Evolutionary conservation across 148 eudicot genomes (phyloP), one percentile per base, ranked within the genome.

Genomic region (Vaccinium corymbosum): DNA sequence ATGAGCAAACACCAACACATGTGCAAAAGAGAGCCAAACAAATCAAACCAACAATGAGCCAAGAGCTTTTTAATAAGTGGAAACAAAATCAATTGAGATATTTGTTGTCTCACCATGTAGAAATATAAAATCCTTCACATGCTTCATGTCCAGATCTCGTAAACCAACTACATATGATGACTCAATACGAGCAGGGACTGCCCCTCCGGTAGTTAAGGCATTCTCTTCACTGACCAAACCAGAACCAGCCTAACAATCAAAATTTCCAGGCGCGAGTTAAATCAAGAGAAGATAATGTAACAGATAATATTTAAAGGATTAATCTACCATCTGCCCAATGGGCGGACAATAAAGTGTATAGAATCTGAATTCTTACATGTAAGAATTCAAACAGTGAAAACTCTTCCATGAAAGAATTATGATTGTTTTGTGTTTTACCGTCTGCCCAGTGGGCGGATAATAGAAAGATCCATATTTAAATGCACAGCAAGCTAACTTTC

Each of bases 51-150:
- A 52, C 56, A 75, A n/a, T 76, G 55, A 76, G 3, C 55, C 32
- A 76, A n/a, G 56, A 11, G 56, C 10, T 20, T 12, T 27, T 48
- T 76, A 46, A 19, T 22, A 25, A 25, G 13, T 6, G 20, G 46
- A 80, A 80, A 46, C 51, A 57, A 57, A 80, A 59, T 32, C 49
- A 38, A 80, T 59, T 80, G 74, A 62, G 29, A 10, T 71, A 80
- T 76, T 73, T 55, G 59, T 53, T 27, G 83, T 62, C 97, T 91
- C 85, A 96, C 99, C 99, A 81, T 96, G 93, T 82, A 96, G 88
- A 87, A 93, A 96, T 85, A 91, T 88, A 87, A 92, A 96, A 88
- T 96, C 99, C 86, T 94, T 96, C 7, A 94, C 95, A 89, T 96
- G 99, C 87, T 92, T 96, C 90, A 94, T 88, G 71, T 93, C 98